Conservation (phyloP, 345 rosid genomes). For the Kandelia obovata region DNA sequence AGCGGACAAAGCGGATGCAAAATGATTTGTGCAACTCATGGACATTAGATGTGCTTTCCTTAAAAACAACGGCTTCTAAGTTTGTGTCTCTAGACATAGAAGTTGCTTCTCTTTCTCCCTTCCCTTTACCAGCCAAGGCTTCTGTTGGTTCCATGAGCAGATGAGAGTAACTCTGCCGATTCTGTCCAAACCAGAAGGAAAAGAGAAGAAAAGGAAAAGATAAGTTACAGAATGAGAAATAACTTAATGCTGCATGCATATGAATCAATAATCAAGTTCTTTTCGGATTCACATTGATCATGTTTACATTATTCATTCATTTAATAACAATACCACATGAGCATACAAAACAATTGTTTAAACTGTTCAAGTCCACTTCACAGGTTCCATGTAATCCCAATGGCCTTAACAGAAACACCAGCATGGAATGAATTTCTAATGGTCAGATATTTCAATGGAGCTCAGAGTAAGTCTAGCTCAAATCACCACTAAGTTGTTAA, state of each 20-base stretch:
- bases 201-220: neutral
- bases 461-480: too few relatives aligned
- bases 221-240: neutral
- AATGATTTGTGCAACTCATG: constrained; percentile 56
- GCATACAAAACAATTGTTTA: too few relatives aligned
- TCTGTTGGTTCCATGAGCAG: constrained; percentile 45
- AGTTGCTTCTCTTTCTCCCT: constrained; percentile 56
- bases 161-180: constrained; percentile 66
- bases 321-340: neutral
- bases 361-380: too few relatives aligned
- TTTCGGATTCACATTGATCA: neutral
- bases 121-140: constrained; percentile 48
- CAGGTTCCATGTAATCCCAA: too few relatives aligned
- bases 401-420: too few relatives aligned
- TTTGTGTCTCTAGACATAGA: constrained; percentile 43
- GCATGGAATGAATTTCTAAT: too few relatives aligned
- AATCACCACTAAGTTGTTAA: too few relatives aligned
- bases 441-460: too few relatives aligned
- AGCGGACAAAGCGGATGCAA: constrained; percentile 75
- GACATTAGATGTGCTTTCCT: constrained; percentile 41
- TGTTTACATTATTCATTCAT: neutral
- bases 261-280: neutral
- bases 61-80: constrained; percentile 39
- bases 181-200: constrained; percentile 34
- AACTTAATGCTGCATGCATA: neutral